Evolutionary conservation across 495 filamentous ascomycete species (phyloP).

Genomic region (Pseudoneurospora amorphoporcata): DNA sequence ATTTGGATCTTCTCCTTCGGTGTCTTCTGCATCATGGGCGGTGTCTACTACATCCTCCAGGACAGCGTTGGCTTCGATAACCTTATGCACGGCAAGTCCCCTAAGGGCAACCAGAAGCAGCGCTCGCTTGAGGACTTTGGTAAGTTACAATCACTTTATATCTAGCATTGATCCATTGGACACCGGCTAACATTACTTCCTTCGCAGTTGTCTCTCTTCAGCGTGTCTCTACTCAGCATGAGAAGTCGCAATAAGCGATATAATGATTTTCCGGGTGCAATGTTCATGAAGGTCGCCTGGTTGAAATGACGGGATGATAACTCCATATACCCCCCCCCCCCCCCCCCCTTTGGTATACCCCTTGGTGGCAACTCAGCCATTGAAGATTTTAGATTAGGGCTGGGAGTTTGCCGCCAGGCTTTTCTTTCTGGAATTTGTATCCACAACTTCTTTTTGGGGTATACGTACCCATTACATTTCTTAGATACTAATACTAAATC

Average conservation of each 20-base stretch:
- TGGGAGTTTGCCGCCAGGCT: slow-evolving; percentile 11
- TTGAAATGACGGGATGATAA: slow-evolving; percentile 7
- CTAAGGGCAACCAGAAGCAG: slow-evolving; percentile 64
- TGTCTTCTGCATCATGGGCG: slow-evolving; percentile 50
- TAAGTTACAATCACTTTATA: slow-evolving; percentile 27
- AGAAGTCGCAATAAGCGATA: slow-evolving; percentile 53
- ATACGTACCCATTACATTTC: slow-evolving; percentile 13
- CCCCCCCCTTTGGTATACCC: slow-evolving; percentile 2
- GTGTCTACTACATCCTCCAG: slow-evolving; percentile 66
- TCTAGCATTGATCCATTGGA: background rate
- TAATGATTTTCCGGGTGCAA: slow-evolving; percentile 2
- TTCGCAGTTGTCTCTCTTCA: slow-evolving; percentile 63
- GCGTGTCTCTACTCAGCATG: slow-evolving; percentile 75
- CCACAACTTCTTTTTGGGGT: slow-evolving; percentile 14
- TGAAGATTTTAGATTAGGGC: slow-evolving; percentile 12
- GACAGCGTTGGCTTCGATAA: slow-evolving; percentile 72
- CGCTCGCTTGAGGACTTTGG: slow-evolving; percentile 71
- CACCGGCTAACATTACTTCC: slow-evolving; percentile 20
- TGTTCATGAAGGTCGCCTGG: slow-evolving; percentile 7
- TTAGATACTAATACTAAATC: slow-evolving; percentile 31
- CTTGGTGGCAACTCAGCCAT: slow-evolving; percentile 15
- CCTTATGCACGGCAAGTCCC: slow-evolving; percentile 81
- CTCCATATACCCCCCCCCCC: slow-evolving; percentile 1
- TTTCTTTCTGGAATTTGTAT: slow-evolving; percentile 27
- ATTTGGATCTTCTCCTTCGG: slow-evolving; percentile 87